Evolutionary conservation across 805 yeast species (phyloP), one percentile per base, ranked within the genome.

Genomic region (Candida rishiriensis): DNA sequence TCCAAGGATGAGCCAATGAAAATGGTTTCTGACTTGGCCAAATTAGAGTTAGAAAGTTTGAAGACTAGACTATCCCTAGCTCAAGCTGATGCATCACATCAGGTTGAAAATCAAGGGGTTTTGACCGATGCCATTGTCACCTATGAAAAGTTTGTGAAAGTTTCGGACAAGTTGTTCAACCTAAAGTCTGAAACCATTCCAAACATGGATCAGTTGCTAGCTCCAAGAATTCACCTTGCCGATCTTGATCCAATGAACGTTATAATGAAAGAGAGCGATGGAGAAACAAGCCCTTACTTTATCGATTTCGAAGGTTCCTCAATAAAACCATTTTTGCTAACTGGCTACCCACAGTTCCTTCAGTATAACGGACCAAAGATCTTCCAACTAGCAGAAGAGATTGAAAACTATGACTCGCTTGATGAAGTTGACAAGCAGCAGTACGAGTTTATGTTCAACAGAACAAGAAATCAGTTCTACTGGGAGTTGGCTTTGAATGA

Each of bases 161-260:
- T 87, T 35, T 76, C 86, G 0, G 79, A 82, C 13, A 61, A 69
- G 38, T 70, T 91, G 51, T 71, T 90, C 58, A 74, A 79, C 38
- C 69, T 80, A 9, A 58, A 64, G 16, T 68, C 81, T 9, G 67
- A 69, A 15, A 69, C 77, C 10, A 76, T 86, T 59, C 87, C 85
- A 59, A 80, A 84, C 52, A 70, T 75, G 44, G 70, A 68, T 3
- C 80, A 81, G 44, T 65, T 88, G 36, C 75, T 85, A 55, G 74
- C 80, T 42, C 91, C 96, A 46, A 78, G 91, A 54, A 68, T 91
- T 42, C 78, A 69, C 51, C 74, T 81, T 50, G 91, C 97, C 5
- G 98, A 93, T 62, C 68, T 93, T 52, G 95, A 88, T 62, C 98
- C 99, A 17, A 73, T 90, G 78, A 91, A 91, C 60, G 87, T 88